Percentiles rank a stretch among this genome's conserved stretches.
Conservation (phyloP, 73 alveolate species). For the Paramecium octaurelia region DNA sequence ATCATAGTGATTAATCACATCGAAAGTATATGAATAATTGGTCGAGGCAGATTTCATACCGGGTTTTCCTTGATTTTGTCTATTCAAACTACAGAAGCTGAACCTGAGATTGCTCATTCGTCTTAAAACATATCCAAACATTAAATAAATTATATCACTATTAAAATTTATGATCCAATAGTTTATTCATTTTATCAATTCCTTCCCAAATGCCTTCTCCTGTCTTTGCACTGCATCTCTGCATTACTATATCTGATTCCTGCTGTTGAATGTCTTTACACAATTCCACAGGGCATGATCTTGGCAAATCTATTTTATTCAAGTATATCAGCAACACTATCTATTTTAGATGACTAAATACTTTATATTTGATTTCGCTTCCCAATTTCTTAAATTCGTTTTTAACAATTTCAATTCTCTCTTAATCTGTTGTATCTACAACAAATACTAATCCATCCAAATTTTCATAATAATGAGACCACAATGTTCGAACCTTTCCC, state of each 20-base stretch:
- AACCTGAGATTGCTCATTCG: background rate
- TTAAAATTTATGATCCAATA: slow-evolving; percentile 15
- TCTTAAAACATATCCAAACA: background rate
- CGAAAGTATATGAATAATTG: background rate
- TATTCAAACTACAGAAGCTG: background rate
- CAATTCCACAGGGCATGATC: background rate
- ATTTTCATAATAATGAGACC: slow-evolving; percentile 87
- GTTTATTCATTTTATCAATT: slow-evolving; percentile 51
- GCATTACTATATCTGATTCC: slow-evolving; percentile 43
- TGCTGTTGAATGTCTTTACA: background rate
- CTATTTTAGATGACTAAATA: background rate
- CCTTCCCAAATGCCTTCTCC: slow-evolving; percentile 82
- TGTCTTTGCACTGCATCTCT: slow-evolving; percentile 71
- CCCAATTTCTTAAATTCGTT: background rate
- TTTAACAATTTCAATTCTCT: background rate
- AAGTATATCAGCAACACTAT: background rate
- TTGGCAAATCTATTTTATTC: background rate
- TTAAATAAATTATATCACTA: background rate
- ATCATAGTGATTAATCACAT: background rate
- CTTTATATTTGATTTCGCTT: background rate
- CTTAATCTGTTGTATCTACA: slow-evolving; percentile 84
- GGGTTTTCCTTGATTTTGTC: background rate
- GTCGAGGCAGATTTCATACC: background rate
- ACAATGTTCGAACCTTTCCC: slow-evolving; percentile 79
- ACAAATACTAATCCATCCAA: slow-evolving; percentile 91